Percentiles rank a stretch among this genome's conserved stretches.
Evolutionary conservation across 1,284 basidiomycete genomes (phyloP).

Genomic region (Phellinidium pouzarii): DNA sequence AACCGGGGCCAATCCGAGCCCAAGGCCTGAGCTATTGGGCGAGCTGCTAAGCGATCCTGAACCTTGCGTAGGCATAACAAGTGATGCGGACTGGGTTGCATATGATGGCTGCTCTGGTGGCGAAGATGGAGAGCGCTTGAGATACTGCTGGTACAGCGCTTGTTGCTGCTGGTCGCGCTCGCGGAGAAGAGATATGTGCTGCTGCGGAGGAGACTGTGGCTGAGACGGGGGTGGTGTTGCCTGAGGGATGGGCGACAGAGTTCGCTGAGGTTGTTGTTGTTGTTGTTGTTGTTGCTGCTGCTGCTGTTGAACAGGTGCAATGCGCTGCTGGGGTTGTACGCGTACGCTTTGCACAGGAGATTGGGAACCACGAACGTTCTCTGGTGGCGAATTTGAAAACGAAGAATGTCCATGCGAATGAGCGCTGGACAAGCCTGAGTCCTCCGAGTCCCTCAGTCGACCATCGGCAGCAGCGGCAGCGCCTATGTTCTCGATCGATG

Average conservation of each 20-base stretch:
- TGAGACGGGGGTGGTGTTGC: neutral
- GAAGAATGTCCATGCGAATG: constrained; percentile 13
- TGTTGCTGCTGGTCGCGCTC: constrained; percentile 86
- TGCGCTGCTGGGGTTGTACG: constrained; percentile 9
- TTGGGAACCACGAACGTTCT: constrained; percentile 7
- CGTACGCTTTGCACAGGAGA: constrained; percentile 10
- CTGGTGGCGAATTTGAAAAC: constrained; percentile 18
- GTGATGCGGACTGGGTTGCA: constrained; percentile 58
- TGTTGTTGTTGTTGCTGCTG: constrained; percentile 28
- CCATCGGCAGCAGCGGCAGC: constrained; percentile 32
- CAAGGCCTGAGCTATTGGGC: constrained; percentile 31
- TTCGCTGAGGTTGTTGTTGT: constrained; percentile 25
- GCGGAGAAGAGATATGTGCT: constrained; percentile 63
- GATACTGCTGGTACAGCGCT: constrained; percentile 84
- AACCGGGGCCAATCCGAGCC: constrained; percentile 35
- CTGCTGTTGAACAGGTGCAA: constrained; percentile 22
- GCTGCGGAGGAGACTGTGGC: constrained; percentile 7
- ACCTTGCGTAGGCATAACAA: constrained; percentile 42
- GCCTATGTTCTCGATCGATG: constrained; percentile 40
- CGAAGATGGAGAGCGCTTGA: constrained; percentile 71
- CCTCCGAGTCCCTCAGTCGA: constrained; percentile 25
- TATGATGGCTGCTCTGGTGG: constrained; percentile 69
- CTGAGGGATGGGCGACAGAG: constrained; percentile 16
- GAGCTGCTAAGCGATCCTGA: constrained; percentile 31
- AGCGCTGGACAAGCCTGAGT: constrained; percentile 20